These are phyloP conservation scores for Leccinum holopus DNA, from an alignment of 1,284 basidiomycete genomes.

Conservation along the genomic window DNA sequence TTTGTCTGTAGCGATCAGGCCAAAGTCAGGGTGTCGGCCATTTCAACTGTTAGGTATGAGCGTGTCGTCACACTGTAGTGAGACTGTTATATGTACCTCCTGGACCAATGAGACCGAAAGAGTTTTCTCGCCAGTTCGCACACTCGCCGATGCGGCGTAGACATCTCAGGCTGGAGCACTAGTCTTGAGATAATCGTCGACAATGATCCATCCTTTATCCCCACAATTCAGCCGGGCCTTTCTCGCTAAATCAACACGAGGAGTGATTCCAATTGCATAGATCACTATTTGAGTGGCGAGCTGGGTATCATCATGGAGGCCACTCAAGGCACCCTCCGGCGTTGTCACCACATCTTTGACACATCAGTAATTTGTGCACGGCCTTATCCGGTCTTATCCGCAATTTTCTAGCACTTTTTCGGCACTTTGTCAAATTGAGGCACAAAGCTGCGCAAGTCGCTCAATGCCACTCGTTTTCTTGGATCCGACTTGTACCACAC, in stretches of 20 bases:
- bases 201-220: slow-evolving; percentile 55
- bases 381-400: too few species aligned
- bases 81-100: slow-evolving; percentile 38
- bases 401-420: too few species aligned
- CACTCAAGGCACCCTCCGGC: slow-evolving; percentile 42
- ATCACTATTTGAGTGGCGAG: slow-evolving; percentile 55
- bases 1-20: slow-evolving; percentile 76
- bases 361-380: too few species aligned
- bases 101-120: slow-evolving; percentile 70
- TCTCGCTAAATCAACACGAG: slow-evolving; percentile 67
- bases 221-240: slow-evolving; percentile 50
- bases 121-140: slow-evolving; percentile 66
- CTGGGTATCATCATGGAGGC: slow-evolving; percentile 48
- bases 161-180: slow-evolving; percentile 57
- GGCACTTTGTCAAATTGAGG: too few species aligned
- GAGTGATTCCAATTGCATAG: slow-evolving; percentile 67
- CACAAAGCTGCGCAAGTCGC: too few species aligned
- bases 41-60: slow-evolving; percentile 45
- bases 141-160: slow-evolving; percentile 79
- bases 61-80: not conserved
- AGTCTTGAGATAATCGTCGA: slow-evolving; percentile 59
- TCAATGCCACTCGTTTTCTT: too few species aligned
- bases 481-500: too few species aligned
- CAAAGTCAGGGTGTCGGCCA: slow-evolving; percentile 77
- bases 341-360: slow-evolving; percentile 41